Evolutionary conservation across 768 basidiomycete species (phyloP).

Genomic region (Kwoniella sp.): DNA sequence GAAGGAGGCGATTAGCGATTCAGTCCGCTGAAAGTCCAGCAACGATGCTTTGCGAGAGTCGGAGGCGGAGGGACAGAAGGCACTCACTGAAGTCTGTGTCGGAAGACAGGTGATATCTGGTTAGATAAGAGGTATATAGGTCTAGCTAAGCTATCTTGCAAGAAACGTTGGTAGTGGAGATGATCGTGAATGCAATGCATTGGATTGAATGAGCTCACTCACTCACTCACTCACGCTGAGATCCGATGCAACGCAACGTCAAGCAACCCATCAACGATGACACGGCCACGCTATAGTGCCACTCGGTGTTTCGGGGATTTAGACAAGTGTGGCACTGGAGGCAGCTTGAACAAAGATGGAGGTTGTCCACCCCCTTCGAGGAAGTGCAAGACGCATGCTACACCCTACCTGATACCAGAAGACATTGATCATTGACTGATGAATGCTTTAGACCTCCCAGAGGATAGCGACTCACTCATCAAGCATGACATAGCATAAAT

Average conservation of each 20-base stretch:
- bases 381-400: too few species aligned
- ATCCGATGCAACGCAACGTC: slow-evolving; percentile 2
- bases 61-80: background rate
- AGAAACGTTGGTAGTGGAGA: too few species aligned
- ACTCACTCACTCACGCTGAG: background rate
- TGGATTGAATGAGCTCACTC: background rate
- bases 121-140: background rate
- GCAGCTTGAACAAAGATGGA: slow-evolving; percentile 2
- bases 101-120: background rate
- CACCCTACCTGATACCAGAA: background rate
- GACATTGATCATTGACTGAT: too few species aligned
- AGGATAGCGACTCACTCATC: too few species aligned
- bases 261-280: background rate
- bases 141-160: background rate
- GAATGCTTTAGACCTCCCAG: too few species aligned
- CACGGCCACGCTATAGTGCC: background rate
- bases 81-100: background rate
- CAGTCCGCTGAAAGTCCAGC: background rate
- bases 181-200: too few species aligned
- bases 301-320: slow-evolving; percentile 21
- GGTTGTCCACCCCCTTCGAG: slow-evolving; percentile 15
- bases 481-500: slow-evolving; percentile 5
- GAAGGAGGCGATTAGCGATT: background rate
- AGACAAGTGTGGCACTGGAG: slow-evolving; percentile 26
- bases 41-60: background rate